These are phyloP conservation scores for Hirschfeldia incana DNA, from an alignment of 345 rosid species.

Conservation along the genomic window DNA sequence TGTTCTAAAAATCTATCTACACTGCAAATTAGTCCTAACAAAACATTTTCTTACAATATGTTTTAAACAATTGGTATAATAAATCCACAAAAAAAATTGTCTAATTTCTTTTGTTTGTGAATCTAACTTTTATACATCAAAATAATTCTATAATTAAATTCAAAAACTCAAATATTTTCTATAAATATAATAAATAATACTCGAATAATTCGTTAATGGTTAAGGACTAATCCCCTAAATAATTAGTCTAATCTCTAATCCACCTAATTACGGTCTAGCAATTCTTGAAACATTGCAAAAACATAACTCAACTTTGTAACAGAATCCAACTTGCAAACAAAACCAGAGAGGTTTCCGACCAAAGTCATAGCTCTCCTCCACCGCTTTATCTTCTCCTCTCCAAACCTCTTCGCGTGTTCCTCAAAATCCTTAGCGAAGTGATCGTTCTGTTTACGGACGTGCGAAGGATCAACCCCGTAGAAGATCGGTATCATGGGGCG, in stretches of 20 bases:
- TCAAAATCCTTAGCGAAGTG: slow-evolving; percentile 43
- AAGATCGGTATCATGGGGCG: slow-evolving; percentile 54
- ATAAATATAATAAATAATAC: background rate
- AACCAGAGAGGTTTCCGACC: slow-evolving; percentile 49
- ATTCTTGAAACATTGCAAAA: background rate
- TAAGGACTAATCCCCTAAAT: no score
- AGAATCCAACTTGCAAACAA: slow-evolving; percentile 10
- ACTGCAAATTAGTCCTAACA: background rate
- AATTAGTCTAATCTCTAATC: background rate
- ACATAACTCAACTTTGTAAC: background rate
- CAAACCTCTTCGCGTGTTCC: slow-evolving; percentile 27
- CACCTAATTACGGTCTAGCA: background rate
- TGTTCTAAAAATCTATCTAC: no score
- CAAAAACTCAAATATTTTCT: background rate
- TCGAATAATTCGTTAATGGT: no score
- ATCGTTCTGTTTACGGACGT: slow-evolving; percentile 46
- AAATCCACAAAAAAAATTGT: background rate
- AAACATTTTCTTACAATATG: background rate
- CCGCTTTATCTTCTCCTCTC: slow-evolving; percentile 10
- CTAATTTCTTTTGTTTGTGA: background rate
- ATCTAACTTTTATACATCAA: background rate
- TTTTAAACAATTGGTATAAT: background rate
- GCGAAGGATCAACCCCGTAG: slow-evolving; percentile 48
- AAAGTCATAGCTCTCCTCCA: slow-evolving; percentile 52
- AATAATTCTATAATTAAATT: background rate